Conservation (phyloP, 345 rosid genomes). For the Pseudoturritis turrita region DNA sequence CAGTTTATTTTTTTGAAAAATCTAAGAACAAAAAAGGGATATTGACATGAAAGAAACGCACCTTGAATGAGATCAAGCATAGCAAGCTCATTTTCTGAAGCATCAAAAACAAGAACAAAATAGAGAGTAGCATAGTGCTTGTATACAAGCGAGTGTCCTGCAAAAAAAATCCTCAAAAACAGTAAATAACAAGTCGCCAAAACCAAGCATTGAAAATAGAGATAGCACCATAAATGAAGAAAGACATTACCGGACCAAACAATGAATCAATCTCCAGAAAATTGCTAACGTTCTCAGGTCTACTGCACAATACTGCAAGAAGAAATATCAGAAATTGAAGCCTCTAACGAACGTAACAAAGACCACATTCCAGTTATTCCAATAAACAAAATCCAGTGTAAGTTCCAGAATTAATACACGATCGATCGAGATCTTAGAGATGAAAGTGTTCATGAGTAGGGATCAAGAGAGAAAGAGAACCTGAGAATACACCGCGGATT, state of each 20-base stretch:
- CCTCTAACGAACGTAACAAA: too few relatives aligned
- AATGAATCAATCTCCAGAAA: slow-evolving; percentile 73
- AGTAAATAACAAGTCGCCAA: background rate
- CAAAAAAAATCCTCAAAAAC: background rate
- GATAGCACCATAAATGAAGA: background rate
- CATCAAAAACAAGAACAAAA: slow-evolving; percentile 77
- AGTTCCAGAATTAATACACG: background rate
- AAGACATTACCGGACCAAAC: slow-evolving; percentile 68
- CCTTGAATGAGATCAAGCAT: slow-evolving; percentile 97
- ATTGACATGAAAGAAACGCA: slow-evolving; percentile 4
- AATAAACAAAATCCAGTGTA: background rate
- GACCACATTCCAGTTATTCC: background rate
- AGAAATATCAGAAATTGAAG: background rate
- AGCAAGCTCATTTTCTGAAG: slow-evolving; percentile 92
- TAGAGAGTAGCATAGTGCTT: slow-evolving; percentile 91
- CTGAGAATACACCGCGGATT: slow-evolving; percentile 74
- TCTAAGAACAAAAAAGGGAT: background rate
- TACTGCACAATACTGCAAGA: slow-evolving; percentile 61
- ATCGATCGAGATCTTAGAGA: background rate
- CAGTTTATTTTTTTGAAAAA: background rate
- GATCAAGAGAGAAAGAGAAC: slow-evolving; percentile 31
- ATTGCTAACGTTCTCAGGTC: slow-evolving; percentile 88
- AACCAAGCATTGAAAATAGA: too few relatives aligned
- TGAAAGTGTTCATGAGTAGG: background rate
- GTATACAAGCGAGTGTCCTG: slow-evolving; percentile 89